A percentile compares a stretch with the other conserved stretches of the same genome.
phyloP scores from a whole-genome alignment of 2,329 filamentous ascomycete species.

The Talaromyces albobiverticillius region DNA sequence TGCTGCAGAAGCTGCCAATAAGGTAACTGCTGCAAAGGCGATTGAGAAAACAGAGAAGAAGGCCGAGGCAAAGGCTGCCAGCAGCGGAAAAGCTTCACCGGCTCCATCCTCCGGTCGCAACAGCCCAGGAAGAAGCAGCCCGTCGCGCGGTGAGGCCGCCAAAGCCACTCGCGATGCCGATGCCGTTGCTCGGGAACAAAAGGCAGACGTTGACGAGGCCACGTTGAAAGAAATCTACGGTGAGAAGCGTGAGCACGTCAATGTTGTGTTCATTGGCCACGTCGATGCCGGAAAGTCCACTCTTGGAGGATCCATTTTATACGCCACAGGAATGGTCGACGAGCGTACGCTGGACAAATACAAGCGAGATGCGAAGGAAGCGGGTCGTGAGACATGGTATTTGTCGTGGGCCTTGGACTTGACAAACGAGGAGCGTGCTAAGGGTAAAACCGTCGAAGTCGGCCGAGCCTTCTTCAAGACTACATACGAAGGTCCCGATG shows the following conservation, averaged over 20 bases:
- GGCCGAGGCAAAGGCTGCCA: conserved; percentile 45
- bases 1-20: conserved; percentile 68
- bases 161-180: conserved; percentile 69
- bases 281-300: conserved; percentile 98
- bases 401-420: conserved; percentile 97
- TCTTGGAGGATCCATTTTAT: conserved; percentile 87
- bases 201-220: conserved; percentile 74
- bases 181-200: conserved; percentile 78
- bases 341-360: conserved; percentile 98
- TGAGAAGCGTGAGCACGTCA: conserved; percentile 74
- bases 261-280: conserved; percentile 97
- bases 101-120: conserved; percentile 79
- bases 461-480: conserved; percentile 96
- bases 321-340: conserved; percentile 97
- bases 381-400: conserved; percentile 97
- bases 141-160: conserved; percentile 58
- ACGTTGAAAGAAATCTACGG: conserved; percentile 92
- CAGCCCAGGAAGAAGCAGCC: conserved; percentile 75
- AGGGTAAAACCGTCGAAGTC: conserved; percentile 98
- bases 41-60: conserved; percentile 85
- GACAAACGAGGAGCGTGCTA: conserved; percentile 91
- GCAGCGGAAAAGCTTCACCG: conserved; percentile 73
- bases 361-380: conserved; percentile 92
- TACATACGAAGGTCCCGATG: conserved; percentile 31
- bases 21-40: conserved; percentile 82